phyloP scores from a whole-genome alignment of 2,329 filamentous ascomycete genomes.

The Phaeoacremonium minimum region DNA sequence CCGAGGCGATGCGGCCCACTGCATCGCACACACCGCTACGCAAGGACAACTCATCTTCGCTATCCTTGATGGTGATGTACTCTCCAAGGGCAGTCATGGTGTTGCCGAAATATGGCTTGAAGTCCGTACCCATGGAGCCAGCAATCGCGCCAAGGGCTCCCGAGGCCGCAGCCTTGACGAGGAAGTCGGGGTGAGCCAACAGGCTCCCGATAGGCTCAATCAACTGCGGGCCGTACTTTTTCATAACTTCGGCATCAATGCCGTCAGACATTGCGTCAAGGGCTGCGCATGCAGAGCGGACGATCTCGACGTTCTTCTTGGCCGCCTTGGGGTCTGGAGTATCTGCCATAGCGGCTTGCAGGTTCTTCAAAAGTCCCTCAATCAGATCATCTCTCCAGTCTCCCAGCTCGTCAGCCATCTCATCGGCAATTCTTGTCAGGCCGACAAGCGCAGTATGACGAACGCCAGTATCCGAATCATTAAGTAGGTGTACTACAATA shows the following conservation, averaged over 20 bases:
- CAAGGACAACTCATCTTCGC: constrained; percentile 83
- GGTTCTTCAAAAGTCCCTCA: constrained; percentile 79
- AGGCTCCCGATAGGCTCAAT: constrained; percentile 81
- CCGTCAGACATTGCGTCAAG: constrained; percentile 89
- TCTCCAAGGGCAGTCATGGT: constrained; percentile 86
- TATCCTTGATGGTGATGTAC: constrained; percentile 82
- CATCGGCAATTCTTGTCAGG: constrained; percentile 85
- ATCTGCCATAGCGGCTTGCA: constrained; percentile 72
- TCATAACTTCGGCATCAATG: constrained; percentile 75
- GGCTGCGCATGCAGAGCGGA: constrained; percentile 84
- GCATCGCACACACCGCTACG: constrained; percentile 88
- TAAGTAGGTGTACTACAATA: constrained; percentile 74
- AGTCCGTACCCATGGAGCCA: constrained; percentile 74
- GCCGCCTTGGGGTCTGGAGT: constrained; percentile 57
- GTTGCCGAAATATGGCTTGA: constrained; percentile 86
- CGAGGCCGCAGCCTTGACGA: constrained; percentile 84
- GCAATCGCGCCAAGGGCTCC: constrained; percentile 90
- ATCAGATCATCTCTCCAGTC: constrained; percentile 83
- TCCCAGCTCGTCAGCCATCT: constrained; percentile 85
- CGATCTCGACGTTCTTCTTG: constrained; percentile 77
- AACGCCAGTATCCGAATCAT: constrained; percentile 80
- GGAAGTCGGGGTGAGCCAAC: constrained; percentile 78
- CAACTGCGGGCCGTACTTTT: constrained; percentile 75
- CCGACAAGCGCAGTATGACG: constrained; percentile 83
- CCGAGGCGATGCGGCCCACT: constrained; percentile 86